These are phyloP conservation scores for Talaromyces pinophilus DNA, from an alignment of 2,329 filamentous ascomycete species.

Conservation along the genomic window DNA sequence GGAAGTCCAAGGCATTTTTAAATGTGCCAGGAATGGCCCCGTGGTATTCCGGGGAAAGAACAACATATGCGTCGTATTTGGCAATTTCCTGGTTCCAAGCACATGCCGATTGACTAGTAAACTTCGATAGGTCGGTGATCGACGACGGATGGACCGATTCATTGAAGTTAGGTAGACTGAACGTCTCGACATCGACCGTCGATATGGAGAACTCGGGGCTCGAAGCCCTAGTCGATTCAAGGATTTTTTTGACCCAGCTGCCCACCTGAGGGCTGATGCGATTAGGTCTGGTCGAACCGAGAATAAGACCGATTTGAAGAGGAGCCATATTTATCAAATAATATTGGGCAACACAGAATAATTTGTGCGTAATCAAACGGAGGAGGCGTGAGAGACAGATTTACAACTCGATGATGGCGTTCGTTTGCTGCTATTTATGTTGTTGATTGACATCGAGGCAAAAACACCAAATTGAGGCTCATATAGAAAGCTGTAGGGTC, in stretches of 20 bases:
- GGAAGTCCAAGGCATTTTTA: constrained; percentile 12
- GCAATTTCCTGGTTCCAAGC: constrained; percentile 7
- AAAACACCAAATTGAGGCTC: neutral
- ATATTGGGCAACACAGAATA: neutral
- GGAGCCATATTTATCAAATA: neutral
- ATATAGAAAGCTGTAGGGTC: constrained; percentile 3
- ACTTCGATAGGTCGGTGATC: constrained; percentile 9
- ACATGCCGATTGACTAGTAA: neutral
- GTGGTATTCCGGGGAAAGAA: constrained; percentile 14
- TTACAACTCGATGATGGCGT: neutral
- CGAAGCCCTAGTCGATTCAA: neutral
- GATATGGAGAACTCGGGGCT: constrained; percentile 7
- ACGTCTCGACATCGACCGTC: constrained; percentile 5
- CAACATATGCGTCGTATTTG: constrained; percentile 16
- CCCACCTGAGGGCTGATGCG: constrained; percentile 10
- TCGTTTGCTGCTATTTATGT: constrained; percentile 8
- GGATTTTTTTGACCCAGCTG: constrained; percentile 7
- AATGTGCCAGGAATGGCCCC: neutral
- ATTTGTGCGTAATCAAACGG: neutral
- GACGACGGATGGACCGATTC: neutral
- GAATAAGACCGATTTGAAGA: constrained; percentile 14
- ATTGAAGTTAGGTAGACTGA: constrained; percentile 4
- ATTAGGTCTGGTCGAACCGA: constrained; percentile 7
- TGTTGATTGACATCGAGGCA: neutral
- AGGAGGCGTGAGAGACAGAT: neutral